These are phyloP conservation scores for Trichoderma citrinoviride DNA, from an alignment of 2,329 filamentous ascomycete species.

Conservation along the genomic window DNA sequence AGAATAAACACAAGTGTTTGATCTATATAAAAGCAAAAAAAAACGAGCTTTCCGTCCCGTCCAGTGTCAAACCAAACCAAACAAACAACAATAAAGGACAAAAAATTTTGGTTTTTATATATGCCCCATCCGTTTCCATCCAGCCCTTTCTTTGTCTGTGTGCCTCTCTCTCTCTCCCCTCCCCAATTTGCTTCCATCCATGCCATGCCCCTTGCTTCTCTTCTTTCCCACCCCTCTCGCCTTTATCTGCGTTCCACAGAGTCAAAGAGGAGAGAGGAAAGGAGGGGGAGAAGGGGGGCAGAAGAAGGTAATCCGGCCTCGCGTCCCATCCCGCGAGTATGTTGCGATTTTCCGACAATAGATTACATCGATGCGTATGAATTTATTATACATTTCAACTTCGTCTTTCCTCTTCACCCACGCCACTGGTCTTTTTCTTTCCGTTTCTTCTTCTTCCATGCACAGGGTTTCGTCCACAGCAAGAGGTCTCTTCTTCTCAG, in stretches of 20 bases:
- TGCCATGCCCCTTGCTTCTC: no score
- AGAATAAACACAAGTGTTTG: neutral
- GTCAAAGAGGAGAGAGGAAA: no score
- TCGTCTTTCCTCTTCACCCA: slow-evolving; percentile 4
- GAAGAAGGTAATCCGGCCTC: no score
- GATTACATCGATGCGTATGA: slow-evolving; percentile 22
- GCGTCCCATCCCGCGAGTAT: slow-evolving; percentile 1
- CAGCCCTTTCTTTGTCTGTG: neutral
- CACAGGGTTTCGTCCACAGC: neutral
- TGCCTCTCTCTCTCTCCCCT: neutral
- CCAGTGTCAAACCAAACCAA: slow-evolving; percentile 4
- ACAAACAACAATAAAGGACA: neutral
- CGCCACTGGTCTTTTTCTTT: neutral
- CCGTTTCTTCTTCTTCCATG: neutral
- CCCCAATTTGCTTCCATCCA: slow-evolving; percentile 8
- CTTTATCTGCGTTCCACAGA: no score
- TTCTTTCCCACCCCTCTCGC: neutral
- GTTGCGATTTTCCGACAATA: slow-evolving; percentile 21
- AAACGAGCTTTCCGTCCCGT: slow-evolving; percentile 15
- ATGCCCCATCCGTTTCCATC: slow-evolving; percentile 6
- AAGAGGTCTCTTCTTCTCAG: neutral
- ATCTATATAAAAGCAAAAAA: slow-evolving; percentile 19
- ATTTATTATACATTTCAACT: slow-evolving; percentile 21
- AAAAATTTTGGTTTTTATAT: neutral
- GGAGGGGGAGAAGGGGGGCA: no score